These are phyloP conservation scores for Solanum pinnatisectum DNA, from an alignment of 257 asterid genomes.

Conservation along the genomic window DNA sequence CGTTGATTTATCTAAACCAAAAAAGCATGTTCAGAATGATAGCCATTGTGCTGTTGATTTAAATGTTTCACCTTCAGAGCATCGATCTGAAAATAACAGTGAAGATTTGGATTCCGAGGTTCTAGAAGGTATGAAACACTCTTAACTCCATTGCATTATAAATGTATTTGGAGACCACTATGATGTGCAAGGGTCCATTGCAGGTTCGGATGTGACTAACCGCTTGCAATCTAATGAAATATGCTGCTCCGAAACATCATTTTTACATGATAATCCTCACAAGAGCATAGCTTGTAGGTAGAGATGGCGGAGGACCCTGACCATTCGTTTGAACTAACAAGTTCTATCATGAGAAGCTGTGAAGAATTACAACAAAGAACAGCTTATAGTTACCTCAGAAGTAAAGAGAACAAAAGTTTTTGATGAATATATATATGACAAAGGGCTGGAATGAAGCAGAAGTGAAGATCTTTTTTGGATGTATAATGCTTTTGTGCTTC, in stretches of 20 bases:
- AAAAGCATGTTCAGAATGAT: conserved; percentile 3
- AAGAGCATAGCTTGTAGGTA: conserved; percentile 46
- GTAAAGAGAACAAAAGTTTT: background rate
- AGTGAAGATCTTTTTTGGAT: background rate
- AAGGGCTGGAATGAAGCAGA: background rate
- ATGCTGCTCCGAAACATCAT: conserved; percentile 27
- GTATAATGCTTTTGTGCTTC: background rate
- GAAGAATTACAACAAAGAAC: background rate
- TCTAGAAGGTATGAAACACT: conserved; percentile 29
- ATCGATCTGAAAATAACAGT: conserved; percentile 18
- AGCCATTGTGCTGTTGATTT: conserved; percentile 11
- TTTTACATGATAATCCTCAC: conserved; percentile 34
- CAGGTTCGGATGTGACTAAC: conserved; percentile 33
- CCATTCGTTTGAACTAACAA: background rate
- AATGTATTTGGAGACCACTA: background rate
- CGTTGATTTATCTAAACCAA: conserved; percentile 21
- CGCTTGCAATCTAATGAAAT: conserved; percentile 20
- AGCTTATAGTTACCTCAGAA: background rate
- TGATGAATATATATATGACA: background rate
- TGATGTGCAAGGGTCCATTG: background rate
- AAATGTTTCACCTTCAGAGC: conserved; percentile 1
- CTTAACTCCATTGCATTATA: background rate
- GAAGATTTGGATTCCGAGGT: conserved; percentile 29
- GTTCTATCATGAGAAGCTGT: background rate
- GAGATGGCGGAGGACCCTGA: conserved; percentile 8